phyloP scores from a whole-genome alignment of 345 rosid genomes.

The Theobroma cacao region DNA sequence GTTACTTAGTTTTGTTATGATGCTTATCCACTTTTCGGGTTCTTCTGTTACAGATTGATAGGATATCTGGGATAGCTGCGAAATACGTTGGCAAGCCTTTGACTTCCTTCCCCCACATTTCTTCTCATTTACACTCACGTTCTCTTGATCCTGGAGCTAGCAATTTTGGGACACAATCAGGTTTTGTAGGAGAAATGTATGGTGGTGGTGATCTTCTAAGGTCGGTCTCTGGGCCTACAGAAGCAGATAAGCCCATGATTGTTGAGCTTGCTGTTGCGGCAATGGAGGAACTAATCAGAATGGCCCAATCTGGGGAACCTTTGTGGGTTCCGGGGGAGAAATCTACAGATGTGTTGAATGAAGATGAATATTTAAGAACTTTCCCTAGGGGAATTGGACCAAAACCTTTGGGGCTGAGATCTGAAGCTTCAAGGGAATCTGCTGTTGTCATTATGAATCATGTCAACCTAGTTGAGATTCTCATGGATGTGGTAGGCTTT shows the following conservation, averaged over 20 bases:
- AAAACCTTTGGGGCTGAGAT: slow-evolving; percentile 61
- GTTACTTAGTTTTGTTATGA: not conserved
- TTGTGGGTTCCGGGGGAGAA: slow-evolving; percentile 62
- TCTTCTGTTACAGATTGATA: slow-evolving; percentile 53
- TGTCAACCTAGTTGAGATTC: slow-evolving; percentile 78
- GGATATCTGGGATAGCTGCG: slow-evolving; percentile 80
- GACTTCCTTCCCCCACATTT: slow-evolving; percentile 44
- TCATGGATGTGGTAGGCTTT: slow-evolving; percentile 83
- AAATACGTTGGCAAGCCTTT: slow-evolving; percentile 79
- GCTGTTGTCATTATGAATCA: slow-evolving; percentile 84
- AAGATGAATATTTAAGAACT: slow-evolving; percentile 72
- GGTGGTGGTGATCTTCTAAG: slow-evolving; percentile 60
- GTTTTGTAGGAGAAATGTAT: slow-evolving; percentile 71
- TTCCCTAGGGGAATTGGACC: slow-evolving; percentile 90
- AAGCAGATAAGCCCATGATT: slow-evolving; percentile 86
- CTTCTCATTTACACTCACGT: slow-evolving; percentile 51
- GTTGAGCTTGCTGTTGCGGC: slow-evolving; percentile 93
- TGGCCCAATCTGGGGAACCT: slow-evolving; percentile 78
- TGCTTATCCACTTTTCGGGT: not conserved
- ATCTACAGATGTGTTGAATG: slow-evolving; percentile 52
- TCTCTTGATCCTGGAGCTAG: slow-evolving; percentile 52
- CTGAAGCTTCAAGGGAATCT: slow-evolving; percentile 88
- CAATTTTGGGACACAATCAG: slow-evolving; percentile 52
- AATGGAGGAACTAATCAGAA: slow-evolving; percentile 88
- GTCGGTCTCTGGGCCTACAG: slow-evolving; percentile 57